A percentile compares a stretch with the other conserved stretches of the same genome.
These are phyloP conservation scores for Hibiscus tridactylites DNA, from an alignment of 345 rosid species.

Conservation along the genomic window DNA sequence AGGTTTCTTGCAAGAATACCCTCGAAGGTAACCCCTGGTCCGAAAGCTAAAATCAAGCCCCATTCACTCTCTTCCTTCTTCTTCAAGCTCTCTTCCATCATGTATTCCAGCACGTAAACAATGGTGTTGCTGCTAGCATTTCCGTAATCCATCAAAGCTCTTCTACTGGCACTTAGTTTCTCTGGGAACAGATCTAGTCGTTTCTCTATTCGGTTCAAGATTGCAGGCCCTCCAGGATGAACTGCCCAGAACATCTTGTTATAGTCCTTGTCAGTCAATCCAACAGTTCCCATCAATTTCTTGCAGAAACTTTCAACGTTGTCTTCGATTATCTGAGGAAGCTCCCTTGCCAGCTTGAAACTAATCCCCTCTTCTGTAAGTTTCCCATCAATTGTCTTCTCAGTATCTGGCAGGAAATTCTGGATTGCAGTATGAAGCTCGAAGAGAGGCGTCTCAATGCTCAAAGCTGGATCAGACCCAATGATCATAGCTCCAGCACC, in stretches of 20 bases:
- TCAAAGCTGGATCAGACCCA: constrained; percentile 56
- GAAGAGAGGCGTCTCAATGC: constrained; percentile 61
- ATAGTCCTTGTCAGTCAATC: constrained; percentile 41
- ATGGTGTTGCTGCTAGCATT: constrained; percentile 93
- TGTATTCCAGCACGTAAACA: constrained; percentile 82
- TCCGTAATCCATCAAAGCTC: constrained; percentile 87
- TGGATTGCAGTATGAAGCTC: constrained; percentile 87
- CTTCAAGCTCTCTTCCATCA: constrained; percentile 69
- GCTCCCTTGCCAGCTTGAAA: constrained; percentile 83
- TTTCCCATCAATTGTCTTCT: constrained; percentile 73
- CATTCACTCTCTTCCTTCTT: constrained; percentile 36
- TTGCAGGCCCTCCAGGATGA: constrained; percentile 98
- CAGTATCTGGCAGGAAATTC: constrained; percentile 70
- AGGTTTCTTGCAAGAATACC: constrained; percentile 91
- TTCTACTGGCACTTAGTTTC: constrained; percentile 70
- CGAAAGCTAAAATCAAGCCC: constrained; percentile 87
- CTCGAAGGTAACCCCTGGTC: constrained; percentile 97
- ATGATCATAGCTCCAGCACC: constrained; percentile 86
- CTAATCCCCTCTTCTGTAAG: constrained; percentile 89
- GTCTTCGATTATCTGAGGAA: constrained; percentile 89
- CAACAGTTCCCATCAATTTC: constrained; percentile 43
- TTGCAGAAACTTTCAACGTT: constrained; percentile 71
- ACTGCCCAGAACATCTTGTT: constrained; percentile 91
- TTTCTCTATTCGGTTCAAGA: constrained; percentile 76
- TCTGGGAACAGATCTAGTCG: constrained; percentile 63